Percentiles rank a stretch among this genome's conserved stretches.
Conservation (phyloP, 1,139 yeast species). For the Zygosaccharomyces sapae region DNA sequence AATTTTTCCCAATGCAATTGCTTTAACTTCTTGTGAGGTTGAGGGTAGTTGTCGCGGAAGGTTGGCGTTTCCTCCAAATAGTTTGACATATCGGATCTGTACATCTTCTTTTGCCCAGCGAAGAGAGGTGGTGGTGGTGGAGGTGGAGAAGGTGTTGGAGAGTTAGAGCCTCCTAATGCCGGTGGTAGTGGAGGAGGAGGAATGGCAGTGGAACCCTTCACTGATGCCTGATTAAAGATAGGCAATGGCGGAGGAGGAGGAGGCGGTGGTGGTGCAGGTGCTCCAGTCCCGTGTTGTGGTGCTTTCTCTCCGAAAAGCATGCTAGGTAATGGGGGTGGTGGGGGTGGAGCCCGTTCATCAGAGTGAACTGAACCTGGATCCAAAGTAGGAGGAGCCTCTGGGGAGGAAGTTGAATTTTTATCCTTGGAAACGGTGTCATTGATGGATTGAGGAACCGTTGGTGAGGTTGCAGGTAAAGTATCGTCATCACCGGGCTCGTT, state of each 20-base stretch:
- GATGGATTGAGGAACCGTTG: not conserved
- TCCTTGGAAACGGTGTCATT: not conserved
- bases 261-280: constrained; percentile 21
- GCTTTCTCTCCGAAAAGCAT: constrained; percentile 8
- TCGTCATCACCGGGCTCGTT: not conserved
- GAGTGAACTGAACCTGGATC: not conserved
- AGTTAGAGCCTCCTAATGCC: constrained; percentile 27
- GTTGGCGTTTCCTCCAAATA: constrained; percentile 39
- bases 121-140: constrained; percentile 37
- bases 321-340: constrained; percentile 34
- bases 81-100: constrained; percentile 35
- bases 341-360: constrained; percentile 14
- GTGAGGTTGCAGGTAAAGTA: constrained; percentile 4
- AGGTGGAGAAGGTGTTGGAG: constrained; percentile 41
- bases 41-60: constrained; percentile 58
- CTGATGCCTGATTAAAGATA: constrained; percentile 12
- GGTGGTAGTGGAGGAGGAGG: constrained; percentile 43
- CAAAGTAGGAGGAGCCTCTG: not conserved
- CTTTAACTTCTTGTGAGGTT: constrained; percentile 74
- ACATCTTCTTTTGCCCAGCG: constrained; percentile 21
- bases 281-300: constrained; percentile 10
- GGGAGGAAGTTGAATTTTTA: not conserved
- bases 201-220: constrained; percentile 16
- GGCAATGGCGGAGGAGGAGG: constrained; percentile 37
- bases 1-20: constrained; percentile 84